Evolutionary conservation across 2,329 filamentous ascomycete genomes (phyloP).

Genomic region (Boeremia lycopersici): DNA sequence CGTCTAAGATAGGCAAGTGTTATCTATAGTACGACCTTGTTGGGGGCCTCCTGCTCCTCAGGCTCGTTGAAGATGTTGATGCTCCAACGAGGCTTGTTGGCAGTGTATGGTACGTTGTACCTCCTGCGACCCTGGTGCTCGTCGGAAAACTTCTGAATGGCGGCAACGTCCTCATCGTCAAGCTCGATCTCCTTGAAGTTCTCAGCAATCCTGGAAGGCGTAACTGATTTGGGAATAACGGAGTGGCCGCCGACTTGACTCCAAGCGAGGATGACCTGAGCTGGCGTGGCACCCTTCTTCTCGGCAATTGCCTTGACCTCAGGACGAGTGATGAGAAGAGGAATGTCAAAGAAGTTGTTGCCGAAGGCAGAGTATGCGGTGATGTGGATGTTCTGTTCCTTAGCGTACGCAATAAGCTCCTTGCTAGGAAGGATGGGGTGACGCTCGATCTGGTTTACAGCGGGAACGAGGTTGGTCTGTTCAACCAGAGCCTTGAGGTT

Average conservation of each 20-base stretch:
- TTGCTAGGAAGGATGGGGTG: constrained; percentile 39
- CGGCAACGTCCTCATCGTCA: constrained; percentile 28
- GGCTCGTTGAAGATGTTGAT: constrained; percentile 37
- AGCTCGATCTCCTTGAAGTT: constrained; percentile 41
- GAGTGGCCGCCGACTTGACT: constrained; percentile 68
- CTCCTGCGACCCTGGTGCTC: constrained; percentile 33
- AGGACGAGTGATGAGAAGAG: constrained; percentile 71
- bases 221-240: constrained; percentile 40
- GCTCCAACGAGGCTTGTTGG: constrained; percentile 48
- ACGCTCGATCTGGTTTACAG: constrained; percentile 41
- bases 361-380: constrained; percentile 52
- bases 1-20: neutral
- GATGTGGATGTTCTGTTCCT: constrained; percentile 42
- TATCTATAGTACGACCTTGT: constrained; percentile 24
- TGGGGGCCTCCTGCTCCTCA: constrained; percentile 39
- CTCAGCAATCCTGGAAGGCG: constrained; percentile 32
- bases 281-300: constrained; percentile 68
- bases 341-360: constrained; percentile 50
- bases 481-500: constrained; percentile 61
- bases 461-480: constrained; percentile 45
- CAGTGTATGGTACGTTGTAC: constrained; percentile 47
- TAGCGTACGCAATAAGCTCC: constrained; percentile 37
- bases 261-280: constrained; percentile 85
- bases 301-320: constrained; percentile 71
- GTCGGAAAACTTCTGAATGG: constrained; percentile 59